phyloP scores from a whole-genome alignment of 2,329 filamentous ascomycete genomes.

The Fusarium phyllophilum region DNA sequence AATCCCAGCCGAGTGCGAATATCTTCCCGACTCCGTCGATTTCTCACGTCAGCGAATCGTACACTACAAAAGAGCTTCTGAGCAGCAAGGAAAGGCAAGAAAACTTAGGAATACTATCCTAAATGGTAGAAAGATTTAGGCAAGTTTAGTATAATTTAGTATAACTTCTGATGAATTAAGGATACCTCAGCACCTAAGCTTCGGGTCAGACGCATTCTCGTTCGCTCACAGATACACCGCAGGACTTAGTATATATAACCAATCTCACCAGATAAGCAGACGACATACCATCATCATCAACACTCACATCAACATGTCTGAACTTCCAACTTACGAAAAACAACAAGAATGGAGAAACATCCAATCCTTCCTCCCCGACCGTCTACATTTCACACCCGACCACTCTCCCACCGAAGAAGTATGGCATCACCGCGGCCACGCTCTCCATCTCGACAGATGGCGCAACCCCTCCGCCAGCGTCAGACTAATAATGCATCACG shows the following conservation, averaged over 20 bases:
- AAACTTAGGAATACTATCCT: too few species aligned
- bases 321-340: background rate
- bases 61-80: background rate
- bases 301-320: background rate
- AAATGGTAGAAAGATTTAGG: too few species aligned
- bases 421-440: constrained; percentile 10
- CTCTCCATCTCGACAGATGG: constrained; percentile 16
- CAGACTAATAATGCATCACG: constrained; percentile 11
- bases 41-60: background rate
- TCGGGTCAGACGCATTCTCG: background rate
- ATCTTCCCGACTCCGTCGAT: background rate
- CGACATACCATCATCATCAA: too few species aligned
- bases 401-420: constrained; percentile 10
- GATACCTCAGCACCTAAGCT: background rate
- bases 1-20: background rate
- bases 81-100: background rate
- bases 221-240: background rate
- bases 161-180: background rate
- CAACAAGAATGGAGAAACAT: constrained; percentile 8
- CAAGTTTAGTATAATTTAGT: background rate
- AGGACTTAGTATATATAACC: background rate
- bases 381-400: background rate
- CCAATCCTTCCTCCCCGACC: background rate
- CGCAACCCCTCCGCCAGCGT: background rate
- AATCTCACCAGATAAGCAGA: fast-evolving